phyloP scores from a whole-genome alignment of 2,329 filamentous ascomycete genomes.

The Microsporum canis region DNA sequence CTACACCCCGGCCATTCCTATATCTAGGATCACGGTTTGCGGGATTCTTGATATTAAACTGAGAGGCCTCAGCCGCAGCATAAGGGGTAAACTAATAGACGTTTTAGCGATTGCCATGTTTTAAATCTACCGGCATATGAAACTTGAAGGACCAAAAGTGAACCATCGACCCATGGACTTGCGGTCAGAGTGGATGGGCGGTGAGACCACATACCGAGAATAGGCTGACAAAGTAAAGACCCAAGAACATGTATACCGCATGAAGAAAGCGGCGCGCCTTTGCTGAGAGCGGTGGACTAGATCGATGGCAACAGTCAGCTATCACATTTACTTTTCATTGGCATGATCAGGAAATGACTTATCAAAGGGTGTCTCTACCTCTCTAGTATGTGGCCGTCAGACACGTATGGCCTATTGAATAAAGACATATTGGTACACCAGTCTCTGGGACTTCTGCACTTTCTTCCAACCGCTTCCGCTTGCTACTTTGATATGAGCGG shows the following conservation, averaged over 20 bases:
- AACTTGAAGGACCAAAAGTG: neutral
- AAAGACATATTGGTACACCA: neutral
- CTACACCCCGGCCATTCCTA: constrained; percentile 1
- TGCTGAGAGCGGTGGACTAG: constrained; percentile 36
- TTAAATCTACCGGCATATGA: neutral
- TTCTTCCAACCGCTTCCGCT: neutral
- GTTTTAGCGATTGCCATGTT: neutral
- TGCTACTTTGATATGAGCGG: neutral
- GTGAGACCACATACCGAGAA: constrained; percentile 32
- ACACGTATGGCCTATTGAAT: constrained; percentile 26
- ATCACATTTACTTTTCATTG: neutral
- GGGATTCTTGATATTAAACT: constrained; percentile 34
- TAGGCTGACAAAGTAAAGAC: constrained; percentile 39
- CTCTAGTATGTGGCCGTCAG: constrained; percentile 31
- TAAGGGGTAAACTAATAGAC: constrained; percentile 35
- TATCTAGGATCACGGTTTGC: constrained; percentile 18
- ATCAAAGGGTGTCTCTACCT: constrained; percentile 9
- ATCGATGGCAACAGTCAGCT: neutral
- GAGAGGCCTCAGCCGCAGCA: constrained; percentile 34
- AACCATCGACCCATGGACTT: neutral
- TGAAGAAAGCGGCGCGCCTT: constrained; percentile 33
- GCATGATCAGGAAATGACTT: neutral
- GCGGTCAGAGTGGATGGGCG: neutral
- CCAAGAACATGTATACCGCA: constrained; percentile 37
- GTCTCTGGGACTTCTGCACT: neutral